phyloP scores from a whole-genome alignment of 768 basidiomycete species.

The Exidia glandulosa region DNA sequence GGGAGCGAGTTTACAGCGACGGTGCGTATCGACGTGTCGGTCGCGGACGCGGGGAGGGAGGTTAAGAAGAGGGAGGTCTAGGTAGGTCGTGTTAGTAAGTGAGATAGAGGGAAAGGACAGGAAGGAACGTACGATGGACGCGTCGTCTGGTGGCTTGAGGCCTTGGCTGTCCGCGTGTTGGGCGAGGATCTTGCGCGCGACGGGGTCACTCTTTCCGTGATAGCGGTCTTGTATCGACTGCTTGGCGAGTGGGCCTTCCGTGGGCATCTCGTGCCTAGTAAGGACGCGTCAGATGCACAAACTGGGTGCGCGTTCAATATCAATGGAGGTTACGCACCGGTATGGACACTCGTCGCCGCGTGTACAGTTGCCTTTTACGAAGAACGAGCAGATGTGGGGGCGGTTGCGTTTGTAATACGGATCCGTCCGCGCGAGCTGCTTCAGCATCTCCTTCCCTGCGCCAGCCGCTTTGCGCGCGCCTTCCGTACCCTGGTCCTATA shows the following conservation, averaged over 20 bases:
- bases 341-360: slow-evolving; percentile 91
- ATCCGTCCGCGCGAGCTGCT: slow-evolving; percentile 86
- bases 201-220: slow-evolving; percentile 86
- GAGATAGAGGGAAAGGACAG: background rate
- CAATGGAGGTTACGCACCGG: slow-evolving; percentile 29
- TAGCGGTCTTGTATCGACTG: slow-evolving; percentile 94
- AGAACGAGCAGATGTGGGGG: slow-evolving; percentile 92
- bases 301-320: background rate
- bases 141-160: slow-evolving; percentile 82
- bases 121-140: slow-evolving; percentile 36
- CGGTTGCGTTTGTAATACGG: slow-evolving; percentile 96
- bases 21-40: slow-evolving; percentile 66
- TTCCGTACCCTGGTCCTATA: slow-evolving; percentile 33
- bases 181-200: slow-evolving; percentile 80
- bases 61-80: slow-evolving; percentile 84
- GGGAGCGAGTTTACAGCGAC: slow-evolving; percentile 59
- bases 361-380: slow-evolving; percentile 87
- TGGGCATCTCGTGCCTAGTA: slow-evolving; percentile 76
- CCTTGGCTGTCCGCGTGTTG: slow-evolving; percentile 74
- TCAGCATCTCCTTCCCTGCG: slow-evolving; percentile 96
- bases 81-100: slow-evolving; percentile 5
- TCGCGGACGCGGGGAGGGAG: slow-evolving; percentile 55
- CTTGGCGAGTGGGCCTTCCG: slow-evolving; percentile 69
- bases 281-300: background rate
- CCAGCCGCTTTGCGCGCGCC: slow-evolving; percentile 54